Percentiles rank a stretch among this genome's conserved stretches.
Evolutionary conservation across 768 basidiomycete species (phyloP).

Genomic region (Crassisporium funariophilum): DNA sequence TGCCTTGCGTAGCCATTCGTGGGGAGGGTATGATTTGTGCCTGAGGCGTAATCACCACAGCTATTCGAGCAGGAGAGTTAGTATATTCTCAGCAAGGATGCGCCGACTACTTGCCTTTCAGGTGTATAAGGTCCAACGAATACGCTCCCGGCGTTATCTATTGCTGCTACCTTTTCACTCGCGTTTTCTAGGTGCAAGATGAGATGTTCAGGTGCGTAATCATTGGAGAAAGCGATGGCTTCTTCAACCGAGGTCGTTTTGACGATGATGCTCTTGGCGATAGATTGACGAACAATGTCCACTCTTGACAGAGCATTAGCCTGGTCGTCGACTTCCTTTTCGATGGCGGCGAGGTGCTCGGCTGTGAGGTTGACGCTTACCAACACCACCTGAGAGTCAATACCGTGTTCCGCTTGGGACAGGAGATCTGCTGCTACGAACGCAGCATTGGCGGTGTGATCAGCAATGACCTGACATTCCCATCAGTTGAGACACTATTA

Average conservation of each 20-base stretch:
- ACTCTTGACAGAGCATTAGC: conserved; percentile 86
- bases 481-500: conserved; percentile 1
- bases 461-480: conserved; percentile 83
- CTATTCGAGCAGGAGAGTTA: conserved; percentile 42
- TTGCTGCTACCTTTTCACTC: conserved; percentile 54
- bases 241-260: conserved; percentile 65
- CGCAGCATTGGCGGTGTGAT: conserved; percentile 79
- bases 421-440: conserved; percentile 97
- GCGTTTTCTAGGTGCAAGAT: conserved; percentile 87
- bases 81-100: not conserved
- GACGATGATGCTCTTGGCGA: conserved; percentile 90
- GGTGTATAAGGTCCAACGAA: conserved; percentile 96
- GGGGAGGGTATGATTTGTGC: conserved; percentile 97
- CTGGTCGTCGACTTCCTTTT: conserved; percentile 83
- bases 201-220: conserved; percentile 97
- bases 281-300: conserved; percentile 86
- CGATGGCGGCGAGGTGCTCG: conserved; percentile 69
- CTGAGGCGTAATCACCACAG: conserved; percentile 98
- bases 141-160: conserved; percentile 94
- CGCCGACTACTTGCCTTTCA: conserved; percentile 69
- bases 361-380: conserved; percentile 73
- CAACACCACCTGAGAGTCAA: conserved; percentile 97
- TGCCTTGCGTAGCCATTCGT: conserved; percentile 97
- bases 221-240: conserved; percentile 89
- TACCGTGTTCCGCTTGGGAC: conserved; percentile 97